Conservation (phyloP, 2,329 filamentous ascomycete species). For the Epichloe baconii region DNA sequence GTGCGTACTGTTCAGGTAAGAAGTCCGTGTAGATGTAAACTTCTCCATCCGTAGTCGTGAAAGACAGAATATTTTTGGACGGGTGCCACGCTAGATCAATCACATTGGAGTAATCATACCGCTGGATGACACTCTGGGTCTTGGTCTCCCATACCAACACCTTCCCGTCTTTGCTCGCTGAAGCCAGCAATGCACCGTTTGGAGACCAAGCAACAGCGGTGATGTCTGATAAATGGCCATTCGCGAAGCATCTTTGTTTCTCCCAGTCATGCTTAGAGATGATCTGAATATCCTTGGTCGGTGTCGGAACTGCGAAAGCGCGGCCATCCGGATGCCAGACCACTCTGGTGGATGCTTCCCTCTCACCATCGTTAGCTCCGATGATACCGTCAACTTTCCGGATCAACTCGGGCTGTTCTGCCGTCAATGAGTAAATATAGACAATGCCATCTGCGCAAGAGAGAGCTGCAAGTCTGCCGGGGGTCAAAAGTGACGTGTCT, state of each 20-base stretch:
- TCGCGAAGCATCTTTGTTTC: slow-evolving; percentile 65
- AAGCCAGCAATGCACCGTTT: slow-evolving; percentile 77
- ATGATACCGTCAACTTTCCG: slow-evolving; percentile 80
- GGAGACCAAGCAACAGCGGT: slow-evolving; percentile 87
- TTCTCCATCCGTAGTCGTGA: slow-evolving; percentile 85
- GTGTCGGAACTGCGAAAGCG: slow-evolving; percentile 75
- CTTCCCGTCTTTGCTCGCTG: slow-evolving; percentile 54
- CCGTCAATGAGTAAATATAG: slow-evolving; percentile 76
- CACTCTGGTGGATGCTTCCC: slow-evolving; percentile 57
- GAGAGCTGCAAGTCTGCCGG: slow-evolving; percentile 57
- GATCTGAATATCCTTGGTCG: slow-evolving; percentile 71
- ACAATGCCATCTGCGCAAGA: slow-evolving; percentile 82
- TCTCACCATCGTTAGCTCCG: slow-evolving; percentile 59
- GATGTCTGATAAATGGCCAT: slow-evolving; percentile 71
- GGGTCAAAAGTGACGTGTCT: slow-evolving; percentile 86
- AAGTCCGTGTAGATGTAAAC: slow-evolving; percentile 78
- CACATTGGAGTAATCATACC: slow-evolving; percentile 70
- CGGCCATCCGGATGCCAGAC: slow-evolving; percentile 92
- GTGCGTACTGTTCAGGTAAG: slow-evolving; percentile 42
- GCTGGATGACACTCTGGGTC: slow-evolving; percentile 68
- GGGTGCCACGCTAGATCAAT: slow-evolving; percentile 87
- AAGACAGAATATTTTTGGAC: slow-evolving; percentile 73
- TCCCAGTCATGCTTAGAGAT: slow-evolving; percentile 86
- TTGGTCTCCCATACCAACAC: slow-evolving; percentile 80
- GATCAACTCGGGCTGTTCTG: slow-evolving; percentile 68